Base-by-base conservation (phyloP, 2,329 filamentous ascomycete species). In the Capronia coronata region DNA sequence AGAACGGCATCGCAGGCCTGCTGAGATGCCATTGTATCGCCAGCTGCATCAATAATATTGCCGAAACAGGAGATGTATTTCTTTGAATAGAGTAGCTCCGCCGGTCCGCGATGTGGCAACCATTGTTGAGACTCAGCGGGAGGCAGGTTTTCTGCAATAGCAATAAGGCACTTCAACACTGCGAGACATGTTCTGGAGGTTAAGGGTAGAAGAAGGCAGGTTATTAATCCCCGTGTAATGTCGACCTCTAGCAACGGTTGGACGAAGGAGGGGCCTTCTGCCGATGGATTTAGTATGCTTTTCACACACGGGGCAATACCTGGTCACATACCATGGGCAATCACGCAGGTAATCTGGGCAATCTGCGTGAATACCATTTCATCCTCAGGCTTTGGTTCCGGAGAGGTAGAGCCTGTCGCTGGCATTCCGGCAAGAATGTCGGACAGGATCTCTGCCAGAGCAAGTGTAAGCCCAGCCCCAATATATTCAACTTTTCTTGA, bases 401-500 rank as follows among this genome's bases (percentile, higher is more conserved):
- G n/a, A n/a, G n/a, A n/a, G n/a, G 58, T 21, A 4, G 39, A 10
- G 10, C 13, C 49, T 32, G 13, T 34, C 29, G 35, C 25, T 25
- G 27, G 37, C 18, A 62, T 63, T 38, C 62, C 53, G 54, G 72
- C 72, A 55, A 73, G 73, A 42, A 69, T 69, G 50, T 67, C 69
- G 35, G 59, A 51, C 62, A 65, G 67, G 61, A 68, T 66, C 64
- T 67, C 71, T 69, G 60, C 67, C 32, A 84, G 67, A 44, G 79
- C 66, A 29, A 73, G 71, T 22, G 79, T 73, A 42, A 86, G 71
- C 27, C 90, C 90, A 47, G 79, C 71, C 50, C 74, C 74, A 34
- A 96, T 76, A 74, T 84, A 90, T 49, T 80, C 69, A 68, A 91
- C 84, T 69, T 98, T 98, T 66, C 84, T 83, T 66, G 91, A 83